These are phyloP conservation scores for Ustilago shanxiensis DNA, from an alignment of 1,284 basidiomycete genomes.

Conservation along the genomic window DNA sequence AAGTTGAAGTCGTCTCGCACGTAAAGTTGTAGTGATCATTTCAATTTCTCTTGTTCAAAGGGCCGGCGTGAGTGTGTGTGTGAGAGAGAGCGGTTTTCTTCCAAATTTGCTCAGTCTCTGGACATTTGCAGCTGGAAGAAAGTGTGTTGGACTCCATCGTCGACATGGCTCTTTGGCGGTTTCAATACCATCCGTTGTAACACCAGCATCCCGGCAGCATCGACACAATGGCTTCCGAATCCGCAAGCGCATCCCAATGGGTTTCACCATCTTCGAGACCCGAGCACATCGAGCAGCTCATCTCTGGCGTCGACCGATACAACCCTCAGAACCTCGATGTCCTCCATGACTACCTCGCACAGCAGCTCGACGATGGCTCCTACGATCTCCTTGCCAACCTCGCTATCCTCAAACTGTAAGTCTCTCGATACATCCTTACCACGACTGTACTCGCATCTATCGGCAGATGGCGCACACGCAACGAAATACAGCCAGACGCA, in stretches of 20 bases:
- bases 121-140: not conserved
- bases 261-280: constrained; percentile 58
- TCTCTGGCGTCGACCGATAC: constrained; percentile 79
- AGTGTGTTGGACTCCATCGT: not conserved
- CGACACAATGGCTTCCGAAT: constrained; percentile 37
- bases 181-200: constrained; percentile 11
- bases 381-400: constrained; percentile 95
- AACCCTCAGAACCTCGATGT: constrained; percentile 92
- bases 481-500: constrained; percentile 4
- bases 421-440: constrained; percentile 6
- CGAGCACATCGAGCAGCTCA: constrained; percentile 66
- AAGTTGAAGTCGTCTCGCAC: constrained; percentile 10
- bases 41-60: not conserved
- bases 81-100: constrained; percentile 23
- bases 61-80: not conserved
- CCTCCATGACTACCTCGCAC: constrained; percentile 92
- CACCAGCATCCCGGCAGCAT: constrained; percentile 6
- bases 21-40: constrained; percentile 23
- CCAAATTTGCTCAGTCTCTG: constrained; percentile 35
- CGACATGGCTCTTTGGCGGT: not conserved
- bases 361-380: constrained; percentile 87
- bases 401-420: constrained; percentile 85
- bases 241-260: constrained; percentile 46
- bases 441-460: not conserved
- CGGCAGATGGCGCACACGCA: constrained; percentile 12